Evolutionary conservation across 768 basidiomycete species (phyloP), one percentile per base, ranked within the genome.

Genomic region (Vararia minispora): DNA sequence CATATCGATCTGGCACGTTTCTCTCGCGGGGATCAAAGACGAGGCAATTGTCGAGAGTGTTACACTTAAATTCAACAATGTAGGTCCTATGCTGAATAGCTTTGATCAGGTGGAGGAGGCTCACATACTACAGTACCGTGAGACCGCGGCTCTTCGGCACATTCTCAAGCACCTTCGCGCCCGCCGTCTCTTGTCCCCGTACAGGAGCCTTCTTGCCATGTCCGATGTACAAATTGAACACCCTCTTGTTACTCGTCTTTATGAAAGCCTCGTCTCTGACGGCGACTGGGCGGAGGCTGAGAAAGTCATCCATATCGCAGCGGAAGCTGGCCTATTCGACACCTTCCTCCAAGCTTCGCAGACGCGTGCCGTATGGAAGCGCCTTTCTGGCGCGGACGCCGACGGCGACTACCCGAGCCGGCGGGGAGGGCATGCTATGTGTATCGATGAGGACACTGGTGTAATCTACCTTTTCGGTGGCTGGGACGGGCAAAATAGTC

Each of bases 361-460:
- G 44, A 74, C 80, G 1, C 69, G 67, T 34, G 68, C 76, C 0
- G 50, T 65, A 4, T 88, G 85, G 82, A 66, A 59, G 18, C 71
- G 68, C 12, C 58, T 85, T 1, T 58, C 58, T 26, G 79, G 71
- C 16, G 66, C 71, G n/a, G 72, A 79, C 44, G 64, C 72, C 1
- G 73, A 79, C 48, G 75, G 74, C 7, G 79, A 83, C 46, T 56
- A 68, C 0, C 85, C 86, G 5, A 64, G 68, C 18, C 63, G 72
- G 31, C 73, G 86, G 1, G 81, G 85, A 12, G 86, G 85, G 0
- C 83, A 88, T 45, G 78, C 81, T 16, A 84, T 85, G 80, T 85
- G 81, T 47, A 72, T 86, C 45, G 84, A 87, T 50, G 59, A 68
- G 17, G 62, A 68, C 6, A 66, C 72, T 27, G 71, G 72, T 5